Conservation (phyloP, 805 yeast genomes). For the Barnettozyma pratensis region DNA sequence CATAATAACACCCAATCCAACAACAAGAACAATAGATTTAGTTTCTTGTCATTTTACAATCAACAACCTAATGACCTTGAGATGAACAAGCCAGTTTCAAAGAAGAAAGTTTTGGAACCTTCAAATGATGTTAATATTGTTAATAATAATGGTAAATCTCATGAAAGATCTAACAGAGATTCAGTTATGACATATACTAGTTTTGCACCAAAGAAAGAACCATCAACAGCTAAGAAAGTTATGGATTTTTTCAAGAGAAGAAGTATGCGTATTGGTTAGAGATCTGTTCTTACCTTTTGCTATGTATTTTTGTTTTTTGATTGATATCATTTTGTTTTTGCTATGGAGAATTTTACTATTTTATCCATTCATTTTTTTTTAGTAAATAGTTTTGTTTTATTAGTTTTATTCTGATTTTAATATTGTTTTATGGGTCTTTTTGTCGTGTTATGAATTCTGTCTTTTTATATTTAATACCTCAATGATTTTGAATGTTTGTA, state of each 20-base stretch:
- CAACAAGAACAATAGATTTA: conserved; percentile 33
- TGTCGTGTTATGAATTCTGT: no score
- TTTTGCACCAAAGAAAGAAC: conserved; percentile 40
- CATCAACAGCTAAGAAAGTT: conserved; percentile 72
- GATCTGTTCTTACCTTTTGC: not conserved
- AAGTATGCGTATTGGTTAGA: conserved; percentile 30
- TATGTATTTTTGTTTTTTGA: not conserved
- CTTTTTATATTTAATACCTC: no score
- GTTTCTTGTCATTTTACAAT: conserved; percentile 33
- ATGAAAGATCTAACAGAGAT: conserved; percentile 13
- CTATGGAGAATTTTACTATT: not conserved
- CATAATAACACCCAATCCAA: conserved; percentile 9
- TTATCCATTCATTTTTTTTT: not conserved
- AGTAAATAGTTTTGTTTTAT: no score
- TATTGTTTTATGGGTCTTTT: no score
- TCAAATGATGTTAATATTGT: conserved; percentile 18
- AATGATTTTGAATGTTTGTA: no score
- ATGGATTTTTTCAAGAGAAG: conserved; percentile 76
- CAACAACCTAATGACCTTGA: conserved; percentile 8
- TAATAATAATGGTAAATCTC: conserved; percentile 3
- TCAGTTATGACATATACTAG: conserved; percentile 20
- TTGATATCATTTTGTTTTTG: not conserved
- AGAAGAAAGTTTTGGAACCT: conserved; percentile 23
- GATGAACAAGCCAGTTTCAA: conserved; percentile 8
- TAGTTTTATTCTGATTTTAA: no score